phyloP scores from a whole-genome alignment of 148 eudicot species.

The Selenicereus undatus region DNA sequence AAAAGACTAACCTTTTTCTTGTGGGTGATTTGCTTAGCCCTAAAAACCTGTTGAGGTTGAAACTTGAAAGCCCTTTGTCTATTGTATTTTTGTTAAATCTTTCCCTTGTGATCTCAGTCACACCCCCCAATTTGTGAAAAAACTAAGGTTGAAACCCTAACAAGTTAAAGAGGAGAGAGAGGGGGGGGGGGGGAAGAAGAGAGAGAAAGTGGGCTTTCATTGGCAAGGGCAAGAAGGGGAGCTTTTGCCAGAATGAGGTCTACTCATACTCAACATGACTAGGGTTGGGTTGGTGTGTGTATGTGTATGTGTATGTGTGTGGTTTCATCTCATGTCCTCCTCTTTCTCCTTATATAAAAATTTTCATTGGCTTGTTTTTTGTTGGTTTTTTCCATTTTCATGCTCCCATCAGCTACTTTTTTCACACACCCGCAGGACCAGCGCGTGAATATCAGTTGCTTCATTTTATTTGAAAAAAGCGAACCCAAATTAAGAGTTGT shows the following conservation, averaged over 20 bases:
- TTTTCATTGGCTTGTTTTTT: conserved; percentile 18
- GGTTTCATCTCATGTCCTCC: background rate
- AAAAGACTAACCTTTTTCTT: background rate
- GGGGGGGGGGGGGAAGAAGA: conserved; percentile 15
- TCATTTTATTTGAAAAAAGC: background rate
- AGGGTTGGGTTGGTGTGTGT: conserved; percentile 23
- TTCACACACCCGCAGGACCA: conserved; percentile 13
- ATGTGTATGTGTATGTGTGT: conserved; percentile 2
- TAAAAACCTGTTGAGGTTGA: conserved; percentile 8
- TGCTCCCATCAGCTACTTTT: conserved; percentile 12
- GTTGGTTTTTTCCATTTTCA: conserved; percentile 30
- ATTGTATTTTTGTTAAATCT: conserved; percentile 34
- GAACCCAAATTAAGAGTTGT: too few relatives aligned
- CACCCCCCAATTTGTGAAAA: conserved; percentile 36
- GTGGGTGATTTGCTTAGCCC: conserved; percentile 5
- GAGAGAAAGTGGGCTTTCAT: conserved; percentile 20
- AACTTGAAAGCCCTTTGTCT: conserved; percentile 26
- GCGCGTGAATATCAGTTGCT: conserved; percentile 13
- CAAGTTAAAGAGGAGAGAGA: conserved; percentile 16
- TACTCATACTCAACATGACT: background rate
- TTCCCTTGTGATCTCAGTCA: conserved; percentile 32
- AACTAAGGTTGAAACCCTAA: conserved; percentile 23
- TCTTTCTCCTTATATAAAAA: background rate
- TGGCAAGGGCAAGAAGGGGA: conserved; percentile 12
- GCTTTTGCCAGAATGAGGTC: conserved; percentile 32